Evolutionary conservation across 2,329 filamentous ascomycete species (phyloP).

Genomic region (Zymoseptoria passerinii): DNA sequence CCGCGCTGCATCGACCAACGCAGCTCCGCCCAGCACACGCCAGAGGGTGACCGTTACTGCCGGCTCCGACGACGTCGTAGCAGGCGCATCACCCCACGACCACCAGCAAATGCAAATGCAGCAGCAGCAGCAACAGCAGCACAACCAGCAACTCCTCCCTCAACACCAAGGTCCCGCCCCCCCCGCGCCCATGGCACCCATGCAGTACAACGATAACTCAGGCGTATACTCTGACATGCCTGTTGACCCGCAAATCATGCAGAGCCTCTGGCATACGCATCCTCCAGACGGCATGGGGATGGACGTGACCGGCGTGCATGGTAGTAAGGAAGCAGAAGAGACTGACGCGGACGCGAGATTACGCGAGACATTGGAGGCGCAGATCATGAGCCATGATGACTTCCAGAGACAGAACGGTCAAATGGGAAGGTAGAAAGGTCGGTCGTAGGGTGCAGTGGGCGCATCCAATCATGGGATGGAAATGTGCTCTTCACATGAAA

Average conservation of each 20-base stretch:
- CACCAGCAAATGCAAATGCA: background rate
- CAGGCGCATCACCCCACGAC: background rate
- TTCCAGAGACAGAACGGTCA: background rate
- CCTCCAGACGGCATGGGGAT: slow-evolving; percentile 1
- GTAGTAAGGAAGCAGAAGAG: background rate
- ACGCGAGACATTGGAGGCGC: slow-evolving; percentile 5
- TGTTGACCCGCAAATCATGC: slow-evolving; percentile 54
- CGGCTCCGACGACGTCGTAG: background rate
- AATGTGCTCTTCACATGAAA: too few relatives aligned
- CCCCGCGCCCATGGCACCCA: slow-evolving; percentile 28
- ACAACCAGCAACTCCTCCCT: background rate
- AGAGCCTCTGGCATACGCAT: slow-evolving; percentile 2
- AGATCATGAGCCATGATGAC: background rate
- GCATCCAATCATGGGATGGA: too few relatives aligned
- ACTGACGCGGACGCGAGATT: slow-evolving; percentile 3
- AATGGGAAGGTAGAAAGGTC: background rate
- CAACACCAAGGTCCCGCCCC: slow-evolving; percentile 1
- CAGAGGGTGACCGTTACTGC: background rate
- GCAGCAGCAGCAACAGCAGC: background rate
- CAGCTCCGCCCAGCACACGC: background rate
- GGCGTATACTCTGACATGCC: slow-evolving; percentile 45
- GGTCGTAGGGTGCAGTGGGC: background rate
- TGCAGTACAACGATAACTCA: slow-evolving; percentile 26
- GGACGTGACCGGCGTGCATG: background rate
- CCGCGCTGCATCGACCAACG: background rate